Percentiles rank a stretch among this genome's conserved stretches.
phyloP scores from a whole-genome alignment of 805 yeast species.

The Teunomyces lycoperdinae region DNA sequence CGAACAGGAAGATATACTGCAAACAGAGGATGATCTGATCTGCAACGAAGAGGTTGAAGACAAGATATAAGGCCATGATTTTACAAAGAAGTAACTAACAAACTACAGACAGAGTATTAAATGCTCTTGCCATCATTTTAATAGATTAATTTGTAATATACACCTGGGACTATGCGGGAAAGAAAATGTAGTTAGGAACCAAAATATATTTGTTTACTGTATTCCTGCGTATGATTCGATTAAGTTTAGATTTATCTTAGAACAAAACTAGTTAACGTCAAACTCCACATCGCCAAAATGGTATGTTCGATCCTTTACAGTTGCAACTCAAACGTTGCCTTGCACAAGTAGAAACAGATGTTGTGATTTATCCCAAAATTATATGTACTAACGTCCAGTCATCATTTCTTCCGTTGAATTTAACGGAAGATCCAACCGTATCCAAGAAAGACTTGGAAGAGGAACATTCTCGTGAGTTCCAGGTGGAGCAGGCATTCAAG shows the following conservation, averaged over 20 bases:
- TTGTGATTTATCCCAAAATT: no score
- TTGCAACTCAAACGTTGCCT: neutral
- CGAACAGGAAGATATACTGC: neutral
- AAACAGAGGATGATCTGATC: neutral
- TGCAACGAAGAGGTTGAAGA: neutral
- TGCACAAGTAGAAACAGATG: neutral
- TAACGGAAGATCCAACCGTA: slow-evolving; percentile 64
- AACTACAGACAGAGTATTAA: no score
- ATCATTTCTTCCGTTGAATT: slow-evolving; percentile 75
- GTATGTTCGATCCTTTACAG: neutral
- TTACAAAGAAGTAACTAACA: no score
- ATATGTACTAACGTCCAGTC: slow-evolving; percentile 36
- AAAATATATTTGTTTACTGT: neutral
- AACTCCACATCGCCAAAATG: neutral
- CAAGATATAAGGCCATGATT: neutral
- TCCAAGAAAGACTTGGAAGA: slow-evolving; percentile 63
- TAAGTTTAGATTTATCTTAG: neutral
- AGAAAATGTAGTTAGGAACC: no score
- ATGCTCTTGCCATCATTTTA: neutral
- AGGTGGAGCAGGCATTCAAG: slow-evolving; percentile 80
- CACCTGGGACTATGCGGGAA: neutral
- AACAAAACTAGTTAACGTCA: neutral
- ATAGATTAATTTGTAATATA: neutral
- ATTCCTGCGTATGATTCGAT: neutral
- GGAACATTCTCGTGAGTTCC: slow-evolving; percentile 88